These are phyloP conservation scores for Phytomonas sp. DNA, from an alignment of 208 protist genomes.

Conservation along the genomic window DNA sequence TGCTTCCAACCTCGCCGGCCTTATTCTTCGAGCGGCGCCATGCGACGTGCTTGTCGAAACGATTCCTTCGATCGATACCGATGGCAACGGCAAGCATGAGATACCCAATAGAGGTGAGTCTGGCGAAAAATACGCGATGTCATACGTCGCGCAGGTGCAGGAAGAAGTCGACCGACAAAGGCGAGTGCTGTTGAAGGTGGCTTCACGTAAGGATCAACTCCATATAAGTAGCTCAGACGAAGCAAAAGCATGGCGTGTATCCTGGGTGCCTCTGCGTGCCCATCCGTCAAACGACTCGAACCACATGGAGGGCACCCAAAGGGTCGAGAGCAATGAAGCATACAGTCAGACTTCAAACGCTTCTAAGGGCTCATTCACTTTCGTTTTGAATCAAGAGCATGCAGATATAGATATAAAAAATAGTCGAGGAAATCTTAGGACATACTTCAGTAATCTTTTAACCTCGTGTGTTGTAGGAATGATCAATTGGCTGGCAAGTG, in stretches of 20 bases:
- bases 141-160: slow-evolving; percentile 19
- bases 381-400: neutral
- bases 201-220: neutral
- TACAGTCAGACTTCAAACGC: neutral
- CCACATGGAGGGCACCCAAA: neutral
- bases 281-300: neutral
- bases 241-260: slow-evolving; percentile 16
- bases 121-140: neutral
- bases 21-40: slow-evolving; percentile 40
- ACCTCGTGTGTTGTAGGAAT: neutral
- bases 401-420: neutral
- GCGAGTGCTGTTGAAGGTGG: neutral
- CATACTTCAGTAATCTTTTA: neutral
- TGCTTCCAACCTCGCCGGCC: slow-evolving; percentile 14
- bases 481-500: neutral
- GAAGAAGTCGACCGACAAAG: slow-evolving; percentile 15
- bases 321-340: neutral
- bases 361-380: neutral
- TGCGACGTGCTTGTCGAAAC: slow-evolving; percentile 41
- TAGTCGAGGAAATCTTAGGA: neutral
- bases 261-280: slow-evolving; percentile 15
- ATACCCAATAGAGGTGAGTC: neutral
- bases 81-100: neutral
- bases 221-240: neutral
- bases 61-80: neutral